A percentile compares a stretch with the other conserved stretches of the same genome.
Conservation (phyloP, 2,329 filamentous ascomycete genomes). For the Pseudogymnoascus sp. region DNA sequence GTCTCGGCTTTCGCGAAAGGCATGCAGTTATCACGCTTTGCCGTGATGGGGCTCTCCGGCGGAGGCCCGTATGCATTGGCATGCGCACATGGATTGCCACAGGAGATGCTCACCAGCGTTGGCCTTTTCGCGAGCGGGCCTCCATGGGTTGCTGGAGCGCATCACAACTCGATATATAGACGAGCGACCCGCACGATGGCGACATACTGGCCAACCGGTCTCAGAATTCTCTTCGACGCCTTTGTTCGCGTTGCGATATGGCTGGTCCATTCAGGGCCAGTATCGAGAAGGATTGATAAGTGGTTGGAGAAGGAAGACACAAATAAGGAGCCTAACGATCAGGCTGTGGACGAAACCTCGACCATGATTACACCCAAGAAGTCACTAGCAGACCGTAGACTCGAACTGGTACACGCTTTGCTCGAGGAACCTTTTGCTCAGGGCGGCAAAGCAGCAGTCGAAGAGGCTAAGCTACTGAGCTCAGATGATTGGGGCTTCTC, state of each 20-base stretch:
- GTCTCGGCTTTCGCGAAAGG: conserved; percentile 34
- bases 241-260: background rate
- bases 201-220: background rate
- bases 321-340: background rate
- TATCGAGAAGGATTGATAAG: background rate
- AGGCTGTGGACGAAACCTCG: background rate
- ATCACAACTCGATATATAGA: background rate
- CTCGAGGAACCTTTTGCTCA: background rate
- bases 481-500: conserved; percentile 16
- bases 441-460: background rate
- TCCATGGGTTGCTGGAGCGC: background rate
- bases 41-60: conserved; percentile 38
- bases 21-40: conserved; percentile 34
- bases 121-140: conserved; percentile 2
- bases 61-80: conserved; percentile 42
- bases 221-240: background rate
- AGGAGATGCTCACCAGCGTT: conserved; percentile 15
- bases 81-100: conserved; percentile 33
- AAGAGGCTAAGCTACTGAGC: background rate
- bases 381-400: background rate
- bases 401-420: background rate
- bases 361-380: background rate
- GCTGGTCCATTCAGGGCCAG: background rate
- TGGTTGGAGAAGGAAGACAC: background rate
- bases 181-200: background rate